Percentiles rank a stretch among this genome's conserved stretches.
Conservation (phyloP, 352 stramenopile genomes). For the Phytophthora europaea region DNA sequence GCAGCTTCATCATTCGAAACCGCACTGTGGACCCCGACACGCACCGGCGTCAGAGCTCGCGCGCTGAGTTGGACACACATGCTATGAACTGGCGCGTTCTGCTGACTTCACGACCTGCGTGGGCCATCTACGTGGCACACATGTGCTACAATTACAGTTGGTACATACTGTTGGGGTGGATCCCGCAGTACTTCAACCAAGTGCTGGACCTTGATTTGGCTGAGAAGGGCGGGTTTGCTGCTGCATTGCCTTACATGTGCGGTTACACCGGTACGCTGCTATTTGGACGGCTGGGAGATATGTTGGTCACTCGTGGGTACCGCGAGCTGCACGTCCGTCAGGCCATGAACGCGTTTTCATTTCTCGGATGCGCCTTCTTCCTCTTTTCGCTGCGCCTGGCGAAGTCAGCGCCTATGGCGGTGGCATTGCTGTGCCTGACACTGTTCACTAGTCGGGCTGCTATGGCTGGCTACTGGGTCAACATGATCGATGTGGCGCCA, state of each 20-base stretch:
- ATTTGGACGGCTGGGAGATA: slow-evolving; percentile 77
- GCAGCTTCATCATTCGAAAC: slow-evolving; percentile 73
- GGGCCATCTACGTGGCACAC: slow-evolving; percentile 88
- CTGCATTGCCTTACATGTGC: slow-evolving; percentile 81
- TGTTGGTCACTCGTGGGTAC: slow-evolving; percentile 68
- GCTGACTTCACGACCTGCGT: slow-evolving; percentile 72
- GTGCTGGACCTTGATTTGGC: slow-evolving; percentile 80
- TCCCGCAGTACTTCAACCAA: slow-evolving; percentile 90
- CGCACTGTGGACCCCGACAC: slow-evolving; percentile 59
- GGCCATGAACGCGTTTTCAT: slow-evolving; percentile 79
- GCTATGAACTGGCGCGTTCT: slow-evolving; percentile 76
- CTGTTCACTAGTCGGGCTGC: slow-evolving; percentile 82
- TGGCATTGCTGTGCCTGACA: slow-evolving; percentile 78
- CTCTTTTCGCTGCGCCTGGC: slow-evolving; percentile 81
- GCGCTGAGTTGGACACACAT: slow-evolving; percentile 53
- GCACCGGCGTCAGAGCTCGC: slow-evolving; percentile 50
- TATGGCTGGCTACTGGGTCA: slow-evolving; percentile 89
- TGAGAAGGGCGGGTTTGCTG: slow-evolving; percentile 69
- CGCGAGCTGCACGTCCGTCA: slow-evolving; percentile 84
- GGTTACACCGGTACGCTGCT: slow-evolving; percentile 81
- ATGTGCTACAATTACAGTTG: slow-evolving; percentile 92
- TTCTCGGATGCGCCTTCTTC: slow-evolving; percentile 77
- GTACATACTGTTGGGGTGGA: slow-evolving; percentile 91
- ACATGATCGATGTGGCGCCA: slow-evolving; percentile 91
- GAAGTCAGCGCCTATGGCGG: slow-evolving; percentile 55